Conservation (phyloP, 2,329 filamentous ascomycete species). For the Dactylella cylindrospora region DNA sequence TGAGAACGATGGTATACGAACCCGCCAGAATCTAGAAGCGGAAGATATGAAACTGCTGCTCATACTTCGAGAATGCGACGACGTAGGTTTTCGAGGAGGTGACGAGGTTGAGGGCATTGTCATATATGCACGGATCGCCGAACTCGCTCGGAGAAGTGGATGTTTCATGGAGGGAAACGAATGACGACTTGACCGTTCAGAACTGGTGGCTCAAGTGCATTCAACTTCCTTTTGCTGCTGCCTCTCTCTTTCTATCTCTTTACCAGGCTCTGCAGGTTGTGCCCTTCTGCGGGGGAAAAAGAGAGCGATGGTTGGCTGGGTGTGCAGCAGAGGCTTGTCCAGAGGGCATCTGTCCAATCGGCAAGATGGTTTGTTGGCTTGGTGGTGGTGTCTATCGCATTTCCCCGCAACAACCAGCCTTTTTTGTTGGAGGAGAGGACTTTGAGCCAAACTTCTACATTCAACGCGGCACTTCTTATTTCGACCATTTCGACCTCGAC, state of each 20-base stretch:
- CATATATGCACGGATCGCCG: constrained; percentile 26
- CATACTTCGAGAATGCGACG: constrained; percentile 46
- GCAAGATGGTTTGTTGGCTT: background rate
- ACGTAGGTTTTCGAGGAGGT: constrained; percentile 1
- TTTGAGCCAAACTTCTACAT: too few relatives aligned
- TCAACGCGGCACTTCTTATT: too few relatives aligned
- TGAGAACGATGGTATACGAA: constrained; percentile 42
- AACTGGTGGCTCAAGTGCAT: too few relatives aligned
- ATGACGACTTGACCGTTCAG: too few relatives aligned
- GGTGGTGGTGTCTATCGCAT: background rate
- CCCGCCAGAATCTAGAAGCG: constrained; percentile 58
- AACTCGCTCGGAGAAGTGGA: constrained; percentile 20
- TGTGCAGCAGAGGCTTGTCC: too few relatives aligned
- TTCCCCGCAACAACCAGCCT: constrained; percentile 1
- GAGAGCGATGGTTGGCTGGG: too few relatives aligned
- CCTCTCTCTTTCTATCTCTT: background rate
- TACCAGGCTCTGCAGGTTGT: background rate
- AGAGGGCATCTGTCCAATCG: too few relatives aligned
- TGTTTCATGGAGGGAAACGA: constrained; percentile 17
- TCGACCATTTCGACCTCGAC: too few relatives aligned
- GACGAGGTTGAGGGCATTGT: constrained; percentile 12
- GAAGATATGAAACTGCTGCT: constrained; percentile 55
- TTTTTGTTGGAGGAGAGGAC: too few relatives aligned
- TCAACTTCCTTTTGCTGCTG: too few relatives aligned
- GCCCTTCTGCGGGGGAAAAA: too few relatives aligned